Evolutionary conservation across 2,329 filamentous ascomycete genomes (phyloP), one percentile per base, ranked within the genome.

Genomic region (Xylaria multiplex): DNA sequence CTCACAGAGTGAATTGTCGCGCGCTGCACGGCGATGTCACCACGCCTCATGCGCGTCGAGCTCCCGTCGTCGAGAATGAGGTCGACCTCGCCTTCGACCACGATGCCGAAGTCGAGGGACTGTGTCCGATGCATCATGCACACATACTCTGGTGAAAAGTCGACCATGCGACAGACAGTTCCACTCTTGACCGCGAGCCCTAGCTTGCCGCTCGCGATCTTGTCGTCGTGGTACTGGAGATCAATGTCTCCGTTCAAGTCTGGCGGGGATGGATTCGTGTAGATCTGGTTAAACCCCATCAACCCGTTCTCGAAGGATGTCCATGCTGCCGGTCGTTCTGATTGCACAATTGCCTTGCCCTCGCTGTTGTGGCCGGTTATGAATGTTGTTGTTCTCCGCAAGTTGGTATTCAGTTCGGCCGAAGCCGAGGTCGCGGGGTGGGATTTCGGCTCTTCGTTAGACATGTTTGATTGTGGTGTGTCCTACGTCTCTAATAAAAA

Each of bases 21-120:
- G 46, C 86, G 77, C 75, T 88, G 85, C 22, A 88, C 82, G 9
- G 82, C 82, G n/a, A 87, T 76, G 70, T 88, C 85, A 2, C 86
- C 86, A 11, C 80, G 77, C 53, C 77, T 76, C 80, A 88, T 77
- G 27, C 78, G 63, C 50, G 79, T 78, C 55, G 73, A 78, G 62
- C 83, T 83, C 1, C 85, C 85, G n/a, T 81, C 81, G 65, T 86
- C 85, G 4, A 88, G 74, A 3, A 82, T 62, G 75, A 87, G 78
- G 66, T 85, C 83, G 32, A 88, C 72, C 69, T 80, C 78, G 1
- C 86, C 86, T 69, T 88, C 85, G 6, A 88, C 70, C 2, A 88
- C 80, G 59, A 87, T 79, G 2, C 84, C 85, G 67, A 84, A 87
- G 70, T 88, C 85, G 2, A 88, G 75, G 45, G 80, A 84, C 69